Conservation (phyloP, 2,329 filamentous ascomycete species). For the Verticillium nubilum region DNA sequence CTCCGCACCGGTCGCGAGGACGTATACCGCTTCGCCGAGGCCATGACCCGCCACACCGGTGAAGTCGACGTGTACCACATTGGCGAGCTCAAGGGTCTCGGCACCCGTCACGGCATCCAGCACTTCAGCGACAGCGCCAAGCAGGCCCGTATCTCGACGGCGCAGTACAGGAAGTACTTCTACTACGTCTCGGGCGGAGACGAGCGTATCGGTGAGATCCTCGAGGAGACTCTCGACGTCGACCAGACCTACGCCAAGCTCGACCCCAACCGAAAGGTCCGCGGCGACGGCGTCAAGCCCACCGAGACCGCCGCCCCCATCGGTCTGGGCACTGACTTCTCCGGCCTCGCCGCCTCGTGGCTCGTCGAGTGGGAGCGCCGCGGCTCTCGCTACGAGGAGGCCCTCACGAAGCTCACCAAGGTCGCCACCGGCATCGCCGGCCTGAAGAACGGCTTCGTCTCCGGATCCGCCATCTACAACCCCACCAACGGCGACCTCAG, state of each 20-base stretch:
- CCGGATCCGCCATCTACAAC: conserved; percentile 47
- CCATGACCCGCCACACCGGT: conserved; percentile 50
- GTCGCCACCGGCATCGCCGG: conserved; percentile 45
- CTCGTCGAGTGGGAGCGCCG: conserved; percentile 56
- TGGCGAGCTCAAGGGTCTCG: conserved; percentile 52
- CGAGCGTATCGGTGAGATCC: conserved; percentile 49
- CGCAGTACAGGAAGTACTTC: conserved; percentile 50
- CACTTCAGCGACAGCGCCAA: conserved; percentile 58
- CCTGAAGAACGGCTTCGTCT: conserved; percentile 54
- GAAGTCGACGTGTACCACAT: conserved; percentile 60
- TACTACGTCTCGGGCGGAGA: conserved; percentile 54
- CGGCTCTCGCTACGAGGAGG: conserved; percentile 46
- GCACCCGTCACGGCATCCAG: conserved; percentile 57
- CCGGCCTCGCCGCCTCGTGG: conserved; percentile 50
- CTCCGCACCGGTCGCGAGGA: conserved; percentile 52
- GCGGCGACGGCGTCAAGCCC: conserved; percentile 43
- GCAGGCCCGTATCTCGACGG: conserved; percentile 54
- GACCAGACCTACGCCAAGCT: conserved; percentile 47
- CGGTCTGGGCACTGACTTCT: conserved; percentile 55
- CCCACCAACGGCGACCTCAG: conserved; percentile 40
- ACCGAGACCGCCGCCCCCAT: conserved; percentile 38
- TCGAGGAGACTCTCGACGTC: conserved; percentile 44
- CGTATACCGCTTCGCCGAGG: conserved; percentile 54
- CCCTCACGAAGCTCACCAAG: conserved; percentile 41
- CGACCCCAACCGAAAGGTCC: conserved; percentile 55